Percentiles rank a stretch among this genome's conserved stretches.
Evolutionary conservation across 306 rosid genomes (phyloP).

Genomic region (Benincasa hispida): DNA sequence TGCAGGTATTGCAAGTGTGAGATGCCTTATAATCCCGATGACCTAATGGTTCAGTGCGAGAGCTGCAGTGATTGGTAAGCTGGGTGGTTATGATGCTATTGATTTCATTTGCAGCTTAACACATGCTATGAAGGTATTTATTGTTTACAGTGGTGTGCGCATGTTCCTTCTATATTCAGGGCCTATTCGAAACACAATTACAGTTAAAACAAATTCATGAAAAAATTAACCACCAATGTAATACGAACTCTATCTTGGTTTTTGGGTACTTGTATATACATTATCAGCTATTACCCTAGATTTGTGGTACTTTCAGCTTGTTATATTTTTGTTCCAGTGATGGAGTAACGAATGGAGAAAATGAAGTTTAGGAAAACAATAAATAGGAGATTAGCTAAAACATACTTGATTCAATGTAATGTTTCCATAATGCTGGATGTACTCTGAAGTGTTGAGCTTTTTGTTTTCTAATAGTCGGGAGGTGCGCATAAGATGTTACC

Average conservation of each 20-base stretch:
- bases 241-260: not conserved
- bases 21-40: slow-evolving; percentile 99
- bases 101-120: not conserved
- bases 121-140: not conserved
- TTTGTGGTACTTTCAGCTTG: not conserved
- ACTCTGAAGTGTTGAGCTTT: not conserved
- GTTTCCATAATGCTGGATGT: not conserved
- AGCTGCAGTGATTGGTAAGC: slow-evolving; percentile 91
- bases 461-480: not conserved
- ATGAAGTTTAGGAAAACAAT: not conserved
- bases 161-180: not conserved
- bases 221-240: not conserved
- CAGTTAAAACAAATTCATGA: not conserved
- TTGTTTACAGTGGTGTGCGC: not conserved
- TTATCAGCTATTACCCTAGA: too few species aligned
- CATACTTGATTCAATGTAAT: not conserved
- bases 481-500: not conserved
- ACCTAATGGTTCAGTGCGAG: slow-evolving; percentile 95
- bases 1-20: slow-evolving; percentile 98
- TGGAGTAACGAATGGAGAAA: not conserved
- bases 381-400: not conserved
- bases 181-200: not conserved
- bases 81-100: not conserved
- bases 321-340: not conserved
- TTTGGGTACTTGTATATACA: too few species aligned